phyloP scores from a whole-genome alignment of 2,329 filamentous ascomycete genomes.

The Fusarium fracticaudum region DNA sequence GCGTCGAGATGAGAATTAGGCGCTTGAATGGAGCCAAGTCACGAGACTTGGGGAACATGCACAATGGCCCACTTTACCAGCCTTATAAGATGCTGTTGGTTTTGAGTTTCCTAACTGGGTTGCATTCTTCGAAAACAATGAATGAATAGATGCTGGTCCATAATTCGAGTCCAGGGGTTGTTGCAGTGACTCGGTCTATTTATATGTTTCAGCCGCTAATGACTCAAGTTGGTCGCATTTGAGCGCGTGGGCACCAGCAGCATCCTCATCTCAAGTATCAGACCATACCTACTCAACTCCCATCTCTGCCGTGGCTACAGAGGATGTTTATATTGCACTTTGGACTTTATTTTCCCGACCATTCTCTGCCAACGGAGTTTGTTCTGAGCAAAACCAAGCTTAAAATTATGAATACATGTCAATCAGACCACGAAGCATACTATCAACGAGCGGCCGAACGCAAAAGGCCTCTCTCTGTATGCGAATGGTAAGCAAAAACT shows the following conservation, averaged over 20 bases:
- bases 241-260: background rate
- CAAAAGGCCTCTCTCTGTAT: background rate
- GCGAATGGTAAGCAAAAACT: background rate
- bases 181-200: background rate
- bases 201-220: background rate
- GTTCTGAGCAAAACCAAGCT: background rate
- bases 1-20: constrained; percentile 33
- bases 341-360: too few species aligned
- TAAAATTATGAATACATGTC: background rate
- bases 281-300: background rate
- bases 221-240: background rate
- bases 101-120: constrained; percentile 1
- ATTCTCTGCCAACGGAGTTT: too few species aligned
- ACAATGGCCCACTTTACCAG: constrained; percentile 1
- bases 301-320: background rate
- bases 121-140: background rate
- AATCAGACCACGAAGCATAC: background rate
- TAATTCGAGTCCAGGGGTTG: background rate
- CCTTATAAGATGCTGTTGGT: constrained; percentile 4
- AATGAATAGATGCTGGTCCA: background rate
- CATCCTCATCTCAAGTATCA: background rate
- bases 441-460: background rate
- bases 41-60: constrained; percentile 6
- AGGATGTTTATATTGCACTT: background rate
- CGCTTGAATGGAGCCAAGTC: constrained; percentile 1